Conservation (phyloP, 768 basidiomycete species). For the Filobasidium wieringae region DNA sequence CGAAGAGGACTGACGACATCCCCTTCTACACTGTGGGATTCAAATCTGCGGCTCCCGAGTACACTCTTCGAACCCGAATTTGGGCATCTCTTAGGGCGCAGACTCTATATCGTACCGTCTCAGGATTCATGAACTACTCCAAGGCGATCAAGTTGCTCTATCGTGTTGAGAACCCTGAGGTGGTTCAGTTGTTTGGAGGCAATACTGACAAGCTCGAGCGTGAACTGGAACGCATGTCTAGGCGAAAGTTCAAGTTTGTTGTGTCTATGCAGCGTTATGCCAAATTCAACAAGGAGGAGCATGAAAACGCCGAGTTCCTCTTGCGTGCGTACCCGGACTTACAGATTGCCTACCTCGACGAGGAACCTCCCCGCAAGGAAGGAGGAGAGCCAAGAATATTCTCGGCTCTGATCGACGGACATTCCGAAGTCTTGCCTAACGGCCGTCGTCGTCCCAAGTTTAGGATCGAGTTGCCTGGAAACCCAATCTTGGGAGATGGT, state of each 20-base stretch:
- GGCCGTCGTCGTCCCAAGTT: conserved; percentile 89
- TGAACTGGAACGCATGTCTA: conserved; percentile 92
- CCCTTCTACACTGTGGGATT: conserved; percentile 98
- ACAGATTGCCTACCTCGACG: conserved; percentile 96
- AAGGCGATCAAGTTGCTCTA: conserved; percentile 99
- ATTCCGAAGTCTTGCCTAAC: conserved; percentile 86
- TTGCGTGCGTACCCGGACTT: conserved; percentile 95
- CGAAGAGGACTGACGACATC: conserved; percentile 71
- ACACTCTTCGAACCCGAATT: conserved; percentile 93
- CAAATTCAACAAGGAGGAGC: conserved; percentile 99
- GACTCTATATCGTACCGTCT: conserved; percentile 95
- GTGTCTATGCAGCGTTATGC: conserved; percentile 99
- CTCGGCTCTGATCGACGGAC: conserved; percentile 92
- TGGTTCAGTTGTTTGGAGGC: conserved; percentile 91
- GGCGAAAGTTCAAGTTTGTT: conserved; percentile 97
- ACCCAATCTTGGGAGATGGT: conserved; percentile 96
- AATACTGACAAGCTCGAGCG: conserved; percentile 94
- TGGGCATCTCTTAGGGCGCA: conserved; percentile 98
- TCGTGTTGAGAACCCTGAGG: conserved; percentile 97
- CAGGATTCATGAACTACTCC: conserved; percentile 99
- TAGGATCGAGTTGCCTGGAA: conserved; percentile 94
- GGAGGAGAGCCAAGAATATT: conserved; percentile 91
- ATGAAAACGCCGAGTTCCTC: conserved; percentile 96
- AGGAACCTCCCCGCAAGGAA: conserved; percentile 85
- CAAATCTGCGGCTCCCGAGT: conserved; percentile 96